Conservation (phyloP, 2,329 filamentous ascomycete genomes). For the Ascosphaera apis region DNA sequence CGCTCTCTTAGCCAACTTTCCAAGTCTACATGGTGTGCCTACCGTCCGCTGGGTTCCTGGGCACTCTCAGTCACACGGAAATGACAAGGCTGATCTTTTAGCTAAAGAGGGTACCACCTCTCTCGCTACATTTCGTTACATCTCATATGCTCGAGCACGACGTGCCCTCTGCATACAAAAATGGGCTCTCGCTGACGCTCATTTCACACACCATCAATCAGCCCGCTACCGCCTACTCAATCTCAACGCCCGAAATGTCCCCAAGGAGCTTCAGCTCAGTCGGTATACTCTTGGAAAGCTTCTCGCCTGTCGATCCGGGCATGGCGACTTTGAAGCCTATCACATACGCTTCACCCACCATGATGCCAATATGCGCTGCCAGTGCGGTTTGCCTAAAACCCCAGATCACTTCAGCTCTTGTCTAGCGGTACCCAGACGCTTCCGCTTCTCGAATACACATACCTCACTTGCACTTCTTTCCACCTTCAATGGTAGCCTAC, state of each 20-base stretch:
- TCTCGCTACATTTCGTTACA: not conserved
- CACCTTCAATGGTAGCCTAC: no score
- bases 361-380: not conserved
- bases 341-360: not conserved
- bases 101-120: not conserved
- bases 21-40: not conserved
- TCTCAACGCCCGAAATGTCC: no score
- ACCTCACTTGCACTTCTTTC: no score
- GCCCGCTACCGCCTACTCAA: no score
- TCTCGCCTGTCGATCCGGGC: not conserved
- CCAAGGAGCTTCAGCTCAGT: no score
- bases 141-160: not conserved
- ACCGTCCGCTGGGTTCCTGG: conserved; percentile 1
- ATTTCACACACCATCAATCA: no score
- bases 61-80: no score
- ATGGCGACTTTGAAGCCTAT: conserved; percentile 1
- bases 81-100: not conserved
- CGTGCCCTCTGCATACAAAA: no score
- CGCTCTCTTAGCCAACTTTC: not conserved
- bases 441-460: no score
- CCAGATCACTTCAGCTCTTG: conserved; percentile 1
- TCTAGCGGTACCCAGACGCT: no score
- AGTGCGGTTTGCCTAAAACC: not conserved
- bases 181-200: no score
- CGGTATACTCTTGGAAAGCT: not conserved